Conservation (phyloP, 495 filamentous ascomycete genomes). For the Penicillium diatomitis region DNA sequence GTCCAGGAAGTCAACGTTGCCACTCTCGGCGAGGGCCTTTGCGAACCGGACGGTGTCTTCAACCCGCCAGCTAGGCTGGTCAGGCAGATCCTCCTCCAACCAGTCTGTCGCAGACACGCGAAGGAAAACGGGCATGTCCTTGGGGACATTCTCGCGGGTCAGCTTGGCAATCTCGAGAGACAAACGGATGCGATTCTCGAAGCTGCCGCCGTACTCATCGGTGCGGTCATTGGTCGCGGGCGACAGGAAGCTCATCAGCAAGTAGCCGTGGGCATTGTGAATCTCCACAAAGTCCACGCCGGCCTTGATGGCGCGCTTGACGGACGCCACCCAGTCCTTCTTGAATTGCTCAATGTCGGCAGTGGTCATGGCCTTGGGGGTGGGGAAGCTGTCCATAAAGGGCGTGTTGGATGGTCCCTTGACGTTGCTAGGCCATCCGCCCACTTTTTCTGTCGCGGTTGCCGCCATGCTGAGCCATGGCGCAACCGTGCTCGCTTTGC, state of each 20-base stretch:
- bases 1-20: constrained; percentile 54
- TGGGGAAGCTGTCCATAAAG: constrained; percentile 39
- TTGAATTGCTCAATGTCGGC: constrained; percentile 51
- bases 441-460: constrained; percentile 42
- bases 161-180: constrained; percentile 47
- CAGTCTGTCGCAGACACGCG: constrained; percentile 53
- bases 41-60: constrained; percentile 49
- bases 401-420: constrained; percentile 43
- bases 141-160: constrained; percentile 44
- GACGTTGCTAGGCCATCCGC: constrained; percentile 55
- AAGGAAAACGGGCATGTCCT: constrained; percentile 56
- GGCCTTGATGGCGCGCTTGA: constrained; percentile 46
- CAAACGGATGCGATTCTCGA: constrained; percentile 52
- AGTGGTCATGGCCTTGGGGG: constrained; percentile 43
- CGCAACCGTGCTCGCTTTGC: constrained; percentile 62
- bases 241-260: constrained; percentile 54
- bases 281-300: constrained; percentile 52
- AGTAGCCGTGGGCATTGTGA: constrained; percentile 54
- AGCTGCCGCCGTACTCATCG: constrained; percentile 53
- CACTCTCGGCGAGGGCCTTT: constrained; percentile 38
- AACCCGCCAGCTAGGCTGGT: constrained; percentile 45
- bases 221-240: constrained; percentile 51
- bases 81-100: constrained; percentile 38
- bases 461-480: constrained; percentile 47
- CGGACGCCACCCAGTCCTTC: constrained; percentile 42